These are phyloP conservation scores for Davidsoniella virescens DNA, from an alignment of 2,329 filamentous ascomycete species.

Conservation along the genomic window DNA sequence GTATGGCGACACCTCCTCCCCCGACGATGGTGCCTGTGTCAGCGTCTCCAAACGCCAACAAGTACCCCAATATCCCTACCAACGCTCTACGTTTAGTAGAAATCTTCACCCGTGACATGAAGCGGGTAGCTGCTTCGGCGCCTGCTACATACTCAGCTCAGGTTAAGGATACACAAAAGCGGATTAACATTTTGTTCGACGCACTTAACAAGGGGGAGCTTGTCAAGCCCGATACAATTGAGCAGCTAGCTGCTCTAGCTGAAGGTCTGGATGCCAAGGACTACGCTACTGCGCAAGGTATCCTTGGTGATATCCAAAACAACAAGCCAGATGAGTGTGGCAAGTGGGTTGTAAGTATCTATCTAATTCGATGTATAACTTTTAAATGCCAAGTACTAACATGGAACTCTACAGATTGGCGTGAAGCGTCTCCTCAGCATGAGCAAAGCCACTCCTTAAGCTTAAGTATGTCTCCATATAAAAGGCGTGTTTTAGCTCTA, in stretches of 20 bases:
- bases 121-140: slow-evolving; percentile 71
- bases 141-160: slow-evolving; percentile 76
- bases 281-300: slow-evolving; percentile 47
- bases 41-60: too few relatives aligned
- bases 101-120: slow-evolving; percentile 68
- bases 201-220: slow-evolving; percentile 93
- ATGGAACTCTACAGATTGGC: slow-evolving; percentile 37
- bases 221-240: slow-evolving; percentile 62
- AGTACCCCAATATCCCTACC: slow-evolving; percentile 54
- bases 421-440: slow-evolving; percentile 64
- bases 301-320: slow-evolving; percentile 61
- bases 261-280: slow-evolving; percentile 51
- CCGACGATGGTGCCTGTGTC: too few relatives aligned
- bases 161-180: slow-evolving; percentile 86
- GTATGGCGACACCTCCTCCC: slow-evolving; percentile 20
- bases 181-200: slow-evolving; percentile 85
- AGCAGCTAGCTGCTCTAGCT: slow-evolving; percentile 47
- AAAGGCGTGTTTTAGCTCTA: neutral
- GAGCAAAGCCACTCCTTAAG: slow-evolving; percentile 55
- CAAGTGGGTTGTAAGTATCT: slow-evolving; percentile 63
- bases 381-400: slow-evolving; percentile 24
- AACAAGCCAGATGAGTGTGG: slow-evolving; percentile 68
- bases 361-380: neutral
- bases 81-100: slow-evolving; percentile 65
- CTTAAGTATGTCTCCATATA: too few relatives aligned